Base-by-base conservation (phyloP, 768 basidiomycete genomes). In the Podaxis carcinomalis region DNA sequence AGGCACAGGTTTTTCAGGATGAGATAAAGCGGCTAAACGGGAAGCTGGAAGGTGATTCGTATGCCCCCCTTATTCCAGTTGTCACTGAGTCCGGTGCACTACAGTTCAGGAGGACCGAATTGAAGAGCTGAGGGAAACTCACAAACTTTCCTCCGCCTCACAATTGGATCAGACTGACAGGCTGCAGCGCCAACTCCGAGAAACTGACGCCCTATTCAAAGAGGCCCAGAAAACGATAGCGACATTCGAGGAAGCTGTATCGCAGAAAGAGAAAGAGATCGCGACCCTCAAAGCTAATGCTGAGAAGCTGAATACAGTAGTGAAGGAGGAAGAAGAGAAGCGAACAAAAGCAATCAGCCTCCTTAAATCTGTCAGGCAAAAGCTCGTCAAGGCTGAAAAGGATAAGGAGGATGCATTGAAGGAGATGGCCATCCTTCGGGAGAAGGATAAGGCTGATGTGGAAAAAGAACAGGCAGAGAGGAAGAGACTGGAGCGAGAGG, bases 251-350 rank as follows among this genome's bases (percentile, higher is more conserved):
- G 81, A 80, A 36, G 78, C 80, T 13, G 68, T 75, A 4, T 71
- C 77, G 1, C 83, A 80, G 57, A 83, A 80, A 44, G 80, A 82
- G 56, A 72, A 74, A 0, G 86, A 90, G 42, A 73, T 88, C 0
- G 80, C 82, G 2, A 80, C 78, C 16, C 75, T 94, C n/a, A 78
- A 80, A 51, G 72, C 78, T 16, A 92, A 97, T 59, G 72, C 88
- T 0, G 81, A 86, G 51, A 83, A 81, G 49, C 74, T 82, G 2
- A 87, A 85, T 64, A 77, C 76, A 19, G 58, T 78, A 9, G 88
- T 86, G 4, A 97, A 92, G 71, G 95, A 98, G 63, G 97, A 98
- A 70, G 97, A 98, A 72, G 97, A 99, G 74, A 98, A 99, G 74
- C 86, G 96, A 11, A 85, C 87, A 19, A 99, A 98, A 68, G 95